Percentiles rank a stretch among this genome's conserved stretches.
Conservation (phyloP, 2,329 filamentous ascomycete genomes). For the Fusarium nodosum region DNA sequence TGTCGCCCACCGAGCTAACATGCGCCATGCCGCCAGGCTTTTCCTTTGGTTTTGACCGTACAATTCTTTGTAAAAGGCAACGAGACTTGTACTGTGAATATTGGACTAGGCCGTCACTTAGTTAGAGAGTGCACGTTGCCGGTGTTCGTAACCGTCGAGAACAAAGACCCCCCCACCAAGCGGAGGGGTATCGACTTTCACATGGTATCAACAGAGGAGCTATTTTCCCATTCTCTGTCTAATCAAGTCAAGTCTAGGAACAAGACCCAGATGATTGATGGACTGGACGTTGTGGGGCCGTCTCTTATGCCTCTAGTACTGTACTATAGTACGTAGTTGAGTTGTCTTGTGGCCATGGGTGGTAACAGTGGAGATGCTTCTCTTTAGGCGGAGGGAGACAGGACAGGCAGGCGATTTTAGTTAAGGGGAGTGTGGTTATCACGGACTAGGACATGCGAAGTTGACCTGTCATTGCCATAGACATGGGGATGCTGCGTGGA, state of each 20-base stretch:
- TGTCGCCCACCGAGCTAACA: background rate
- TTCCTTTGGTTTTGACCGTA: slow-evolving; percentile 21
- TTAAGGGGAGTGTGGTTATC: slow-evolving; percentile 48
- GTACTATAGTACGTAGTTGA: slow-evolving; percentile 29
- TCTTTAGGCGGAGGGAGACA: slow-evolving; percentile 21
- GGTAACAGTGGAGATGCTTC: slow-evolving; percentile 28
- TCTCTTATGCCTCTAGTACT: slow-evolving; percentile 30
- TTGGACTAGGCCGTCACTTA: background rate
- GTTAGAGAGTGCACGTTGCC: slow-evolving; percentile 29
- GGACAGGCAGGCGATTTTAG: background rate
- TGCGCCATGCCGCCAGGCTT: slow-evolving; percentile 16
- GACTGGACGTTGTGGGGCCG: slow-evolving; percentile 39
- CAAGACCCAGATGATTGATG: slow-evolving; percentile 27
- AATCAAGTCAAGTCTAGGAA: slow-evolving; percentile 42
- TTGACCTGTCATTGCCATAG: slow-evolving; percentile 10
- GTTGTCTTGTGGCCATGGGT: slow-evolving; percentile 25
- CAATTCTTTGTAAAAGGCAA: slow-evolving; percentile 3
- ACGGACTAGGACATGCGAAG: slow-evolving; percentile 21
- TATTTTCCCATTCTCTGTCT: slow-evolving; percentile 21
- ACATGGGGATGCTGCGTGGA: background rate
- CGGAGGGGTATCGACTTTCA: slow-evolving; percentile 40
- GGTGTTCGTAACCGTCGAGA: slow-evolving; percentile 37
- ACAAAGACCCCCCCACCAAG: slow-evolving; percentile 15
- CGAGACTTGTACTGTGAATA: slow-evolving; percentile 3
- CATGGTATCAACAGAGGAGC: slow-evolving; percentile 31